These are phyloP conservation scores for Hortiboletus rubellus DNA, from an alignment of 1,284 basidiomycete genomes.

Conservation along the genomic window DNA sequence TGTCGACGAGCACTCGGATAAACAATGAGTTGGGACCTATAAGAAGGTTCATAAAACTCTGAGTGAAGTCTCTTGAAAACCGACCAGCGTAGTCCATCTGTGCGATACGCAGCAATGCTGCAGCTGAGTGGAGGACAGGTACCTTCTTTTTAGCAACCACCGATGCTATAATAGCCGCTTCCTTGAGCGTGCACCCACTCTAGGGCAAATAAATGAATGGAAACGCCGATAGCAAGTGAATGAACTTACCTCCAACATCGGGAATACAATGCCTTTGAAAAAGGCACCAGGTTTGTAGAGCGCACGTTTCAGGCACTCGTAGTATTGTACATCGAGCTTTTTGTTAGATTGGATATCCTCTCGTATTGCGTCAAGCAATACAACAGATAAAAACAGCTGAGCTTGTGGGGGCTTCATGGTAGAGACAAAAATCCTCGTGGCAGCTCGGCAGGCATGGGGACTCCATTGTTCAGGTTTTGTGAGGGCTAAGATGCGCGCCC, in stretches of 20 bases:
- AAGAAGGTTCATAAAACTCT: not conserved
- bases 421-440: constrained; percentile 94
- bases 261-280: constrained; percentile 98
- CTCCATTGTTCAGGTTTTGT: constrained; percentile 95
- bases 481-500: constrained; percentile 94
- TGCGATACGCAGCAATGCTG: constrained; percentile 89
- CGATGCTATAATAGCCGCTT: constrained; percentile 93
- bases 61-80: not conserved
- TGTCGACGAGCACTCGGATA: constrained; percentile 96
- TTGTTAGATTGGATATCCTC: constrained; percentile 88
- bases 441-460: constrained; percentile 92
- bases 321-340: constrained; percentile 93
- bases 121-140: constrained; percentile 95
- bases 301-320: constrained; percentile 88
- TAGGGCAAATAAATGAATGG: constrained; percentile 6
- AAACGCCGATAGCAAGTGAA: not conserved
- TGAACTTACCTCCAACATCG: constrained; percentile 80
- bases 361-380: constrained; percentile 88
- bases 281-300: constrained; percentile 98
- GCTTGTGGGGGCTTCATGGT: constrained; percentile 96
- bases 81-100: constrained; percentile 94
- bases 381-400: constrained; percentile 92
- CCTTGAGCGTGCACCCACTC: constrained; percentile 84
- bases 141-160: constrained; percentile 91
- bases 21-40: constrained; percentile 93